Evolutionary conservation across 1,139 yeast species (phyloP).

Genomic region (Pichia sp.): DNA sequence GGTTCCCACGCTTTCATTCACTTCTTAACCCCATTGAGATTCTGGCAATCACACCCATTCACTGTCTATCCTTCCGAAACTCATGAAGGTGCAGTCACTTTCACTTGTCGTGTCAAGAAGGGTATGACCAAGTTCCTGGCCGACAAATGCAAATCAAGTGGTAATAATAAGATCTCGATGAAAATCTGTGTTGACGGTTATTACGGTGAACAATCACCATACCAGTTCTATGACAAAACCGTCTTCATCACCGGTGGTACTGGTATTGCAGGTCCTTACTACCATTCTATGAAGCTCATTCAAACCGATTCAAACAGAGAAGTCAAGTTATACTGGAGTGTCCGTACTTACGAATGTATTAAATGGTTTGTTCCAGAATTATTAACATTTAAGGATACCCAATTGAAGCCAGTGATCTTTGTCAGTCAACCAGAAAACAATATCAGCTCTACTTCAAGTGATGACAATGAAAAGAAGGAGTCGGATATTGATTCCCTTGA

Average conservation of each 20-base stretch:
- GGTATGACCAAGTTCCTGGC: constrained; percentile 37
- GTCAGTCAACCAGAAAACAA: constrained; percentile 36
- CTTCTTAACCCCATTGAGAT: constrained; percentile 35
- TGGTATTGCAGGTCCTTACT: constrained; percentile 56
- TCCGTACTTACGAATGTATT: constrained; percentile 44
- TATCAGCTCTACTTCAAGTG: background rate
- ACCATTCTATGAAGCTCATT: constrained; percentile 31
- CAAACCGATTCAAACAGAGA: constrained; percentile 27
- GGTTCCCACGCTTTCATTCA: constrained; percentile 52
- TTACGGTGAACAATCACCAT: constrained; percentile 52
- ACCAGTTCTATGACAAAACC: constrained; percentile 51
- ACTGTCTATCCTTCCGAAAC: constrained; percentile 28
- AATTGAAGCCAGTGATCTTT: constrained; percentile 38
- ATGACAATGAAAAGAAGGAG: constrained; percentile 12
- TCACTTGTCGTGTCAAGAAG: constrained; percentile 39
- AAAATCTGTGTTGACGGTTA: constrained; percentile 41
- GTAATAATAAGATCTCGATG: background rate
- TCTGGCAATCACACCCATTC: constrained; percentile 44
- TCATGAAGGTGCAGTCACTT: constrained; percentile 26
- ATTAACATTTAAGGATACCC: constrained; percentile 32
- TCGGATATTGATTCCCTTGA: background rate
- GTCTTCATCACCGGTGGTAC: constrained; percentile 67
- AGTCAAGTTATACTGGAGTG: constrained; percentile 45
- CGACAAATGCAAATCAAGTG: constrained; percentile 4
- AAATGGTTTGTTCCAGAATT: constrained; percentile 51